Evolutionary conservation across 2,329 filamentous ascomycete species (phyloP).

Genomic region (Paracamarosporium sp.): DNA sequence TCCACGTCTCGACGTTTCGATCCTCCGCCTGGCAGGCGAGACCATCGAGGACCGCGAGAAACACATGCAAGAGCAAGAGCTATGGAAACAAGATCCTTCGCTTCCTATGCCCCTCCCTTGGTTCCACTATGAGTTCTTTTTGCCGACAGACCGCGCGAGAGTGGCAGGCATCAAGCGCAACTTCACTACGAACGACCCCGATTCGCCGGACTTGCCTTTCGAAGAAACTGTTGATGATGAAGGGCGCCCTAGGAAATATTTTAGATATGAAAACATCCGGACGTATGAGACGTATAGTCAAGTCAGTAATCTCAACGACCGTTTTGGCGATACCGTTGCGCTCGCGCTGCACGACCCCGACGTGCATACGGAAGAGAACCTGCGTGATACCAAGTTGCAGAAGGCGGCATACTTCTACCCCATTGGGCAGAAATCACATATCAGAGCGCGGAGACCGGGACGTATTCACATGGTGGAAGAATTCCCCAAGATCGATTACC

Average conservation of each 20-base stretch:
- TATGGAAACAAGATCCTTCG: conserved; percentile 54
- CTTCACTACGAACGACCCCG: conserved; percentile 60
- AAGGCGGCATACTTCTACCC: conserved; percentile 70
- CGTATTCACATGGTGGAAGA: conserved; percentile 50
- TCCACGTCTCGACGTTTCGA: conserved; percentile 64
- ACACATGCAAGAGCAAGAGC: conserved; percentile 54
- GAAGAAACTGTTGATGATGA: conserved; percentile 50
- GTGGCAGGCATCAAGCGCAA: conserved; percentile 62
- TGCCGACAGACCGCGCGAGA: conserved; percentile 57
- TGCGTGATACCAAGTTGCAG: conserved; percentile 42
- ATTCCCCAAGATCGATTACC: conserved; percentile 57
- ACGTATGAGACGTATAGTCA: conserved; percentile 67
- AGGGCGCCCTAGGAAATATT: conserved; percentile 56
- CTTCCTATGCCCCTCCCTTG: conserved; percentile 60
- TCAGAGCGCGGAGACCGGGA: conserved; percentile 55
- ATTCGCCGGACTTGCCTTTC: conserved; percentile 49
- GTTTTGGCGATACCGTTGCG: conserved; percentile 63
- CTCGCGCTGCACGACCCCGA: conserved; percentile 64
- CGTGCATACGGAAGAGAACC: conserved; percentile 43
- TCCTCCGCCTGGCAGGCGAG: conserved; percentile 62
- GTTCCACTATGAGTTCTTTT: conserved; percentile 67
- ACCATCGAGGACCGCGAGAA: conserved; percentile 59
- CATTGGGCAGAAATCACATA: conserved; percentile 62
- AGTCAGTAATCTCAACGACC: conserved; percentile 57
- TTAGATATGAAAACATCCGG: conserved; percentile 63